Evolutionary conservation across 2,329 filamentous ascomycete genomes (phyloP).

Genomic region (Paecilomyces formosus): DNA sequence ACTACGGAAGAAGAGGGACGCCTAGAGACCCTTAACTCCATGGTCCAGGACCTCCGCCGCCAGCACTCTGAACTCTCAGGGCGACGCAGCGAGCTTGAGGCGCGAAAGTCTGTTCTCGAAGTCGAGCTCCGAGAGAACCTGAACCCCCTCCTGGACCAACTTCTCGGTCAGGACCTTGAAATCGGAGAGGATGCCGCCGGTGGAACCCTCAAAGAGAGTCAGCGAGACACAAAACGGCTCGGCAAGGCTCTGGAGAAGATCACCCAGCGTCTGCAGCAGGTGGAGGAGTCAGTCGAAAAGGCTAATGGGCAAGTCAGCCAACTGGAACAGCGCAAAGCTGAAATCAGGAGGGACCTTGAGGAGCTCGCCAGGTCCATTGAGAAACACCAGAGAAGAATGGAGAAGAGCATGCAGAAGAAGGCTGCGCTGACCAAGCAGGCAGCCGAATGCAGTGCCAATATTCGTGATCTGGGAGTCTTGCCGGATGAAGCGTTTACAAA

Average conservation of each 20-base stretch:
- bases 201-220: conserved; percentile 66
- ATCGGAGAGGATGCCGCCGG: conserved; percentile 49
- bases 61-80: conserved; percentile 69
- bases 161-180: conserved; percentile 70
- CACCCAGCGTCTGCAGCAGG: conserved; percentile 62
- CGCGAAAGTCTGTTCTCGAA: conserved; percentile 74
- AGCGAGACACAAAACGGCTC: conserved; percentile 73
- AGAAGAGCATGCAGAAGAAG: conserved; percentile 86
- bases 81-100: conserved; percentile 68
- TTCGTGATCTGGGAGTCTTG: conserved; percentile 84
- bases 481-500: conserved; percentile 91
- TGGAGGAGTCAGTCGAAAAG: conserved; percentile 65
- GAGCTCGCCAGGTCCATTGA: conserved; percentile 72
- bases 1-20: conserved; percentile 74
- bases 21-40: conserved; percentile 62
- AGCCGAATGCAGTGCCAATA: conserved; percentile 76
- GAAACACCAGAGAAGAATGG: conserved; percentile 79
- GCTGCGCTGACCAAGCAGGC: conserved; percentile 69
- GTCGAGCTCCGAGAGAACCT: conserved; percentile 85
- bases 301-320: conserved; percentile 48
- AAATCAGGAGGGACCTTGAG: conserved; percentile 65
- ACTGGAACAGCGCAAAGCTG: conserved; percentile 51
- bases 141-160: conserved; percentile 76
- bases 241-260: conserved; percentile 61
- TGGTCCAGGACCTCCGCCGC: conserved; percentile 66